These are phyloP conservation scores for Calonectria ilicicola DNA, from an alignment of 2,329 filamentous ascomycete species.

Conservation along the genomic window DNA sequence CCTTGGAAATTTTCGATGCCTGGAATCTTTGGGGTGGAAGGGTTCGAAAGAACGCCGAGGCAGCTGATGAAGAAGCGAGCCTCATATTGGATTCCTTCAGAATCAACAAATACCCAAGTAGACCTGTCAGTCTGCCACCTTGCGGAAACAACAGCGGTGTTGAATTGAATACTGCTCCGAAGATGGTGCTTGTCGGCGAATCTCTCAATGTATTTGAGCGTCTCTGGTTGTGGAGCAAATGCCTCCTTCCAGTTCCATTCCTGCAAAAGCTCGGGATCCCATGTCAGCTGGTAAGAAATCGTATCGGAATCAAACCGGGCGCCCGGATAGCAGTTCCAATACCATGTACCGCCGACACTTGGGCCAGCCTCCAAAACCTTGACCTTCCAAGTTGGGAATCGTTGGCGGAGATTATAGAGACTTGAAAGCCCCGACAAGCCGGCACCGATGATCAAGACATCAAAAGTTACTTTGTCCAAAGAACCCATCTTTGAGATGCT, in stretches of 20 bases:
- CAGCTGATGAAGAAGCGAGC: slow-evolving; percentile 28
- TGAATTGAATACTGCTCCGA: not conserved
- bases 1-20: slow-evolving; percentile 29
- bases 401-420: slow-evolving; percentile 53
- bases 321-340: slow-evolving; percentile 42
- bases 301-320: slow-evolving; percentile 52
- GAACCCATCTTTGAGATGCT: slow-evolving; percentile 27
- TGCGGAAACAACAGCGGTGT: not conserved
- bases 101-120: not conserved
- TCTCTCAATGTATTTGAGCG: slow-evolving; percentile 1
- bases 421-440: slow-evolving; percentile 54
- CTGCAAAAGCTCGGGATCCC: not conserved
- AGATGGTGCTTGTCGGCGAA: slow-evolving; percentile 5
- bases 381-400: slow-evolving; percentile 33
- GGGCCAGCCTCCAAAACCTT: slow-evolving; percentile 32
- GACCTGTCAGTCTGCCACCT: not conserved
- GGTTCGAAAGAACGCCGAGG: slow-evolving; percentile 29
- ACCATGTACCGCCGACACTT: slow-evolving; percentile 41
- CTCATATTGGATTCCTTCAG: not conserved
- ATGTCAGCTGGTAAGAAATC: slow-evolving; percentile 50
- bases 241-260: slow-evolving; percentile 12
- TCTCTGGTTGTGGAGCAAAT: not conserved
- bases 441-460: slow-evolving; percentile 35
- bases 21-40: slow-evolving; percentile 17
- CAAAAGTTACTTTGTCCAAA: slow-evolving; percentile 19